Evolutionary conservation across 2,329 filamentous ascomycete genomes (phyloP).

Genomic region (Pseudocercospora cruenta): DNA sequence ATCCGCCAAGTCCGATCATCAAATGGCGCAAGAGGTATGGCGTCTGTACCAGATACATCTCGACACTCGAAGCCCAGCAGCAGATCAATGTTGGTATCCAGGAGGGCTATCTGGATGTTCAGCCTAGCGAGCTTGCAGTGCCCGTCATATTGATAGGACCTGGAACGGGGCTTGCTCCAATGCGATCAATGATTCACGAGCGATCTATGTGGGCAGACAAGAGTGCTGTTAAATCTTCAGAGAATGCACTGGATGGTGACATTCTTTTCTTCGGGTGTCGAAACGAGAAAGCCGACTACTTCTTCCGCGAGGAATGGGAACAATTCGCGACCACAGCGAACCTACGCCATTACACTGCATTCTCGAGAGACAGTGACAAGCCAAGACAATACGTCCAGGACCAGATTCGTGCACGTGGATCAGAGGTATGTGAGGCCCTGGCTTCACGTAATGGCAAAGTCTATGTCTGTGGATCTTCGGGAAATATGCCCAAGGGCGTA

Average conservation of each 20-base stretch:
- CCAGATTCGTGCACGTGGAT: conserved; percentile 56
- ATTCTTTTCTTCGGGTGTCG: conserved; percentile 85
- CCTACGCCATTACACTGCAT: conserved; percentile 65
- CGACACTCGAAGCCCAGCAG: conserved; percentile 62
- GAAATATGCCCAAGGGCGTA: conserved; percentile 72
- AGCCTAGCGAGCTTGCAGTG: conserved; percentile 49
- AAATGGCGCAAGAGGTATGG: conserved; percentile 88
- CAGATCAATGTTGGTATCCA: conserved; percentile 62
- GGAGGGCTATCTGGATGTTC: conserved; percentile 56
- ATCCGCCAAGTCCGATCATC: conserved; percentile 66
- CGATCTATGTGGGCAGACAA: conserved; percentile 52
- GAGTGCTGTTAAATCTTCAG: background rate
- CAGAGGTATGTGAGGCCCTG: conserved; percentile 57
- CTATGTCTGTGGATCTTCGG: conserved; percentile 65
- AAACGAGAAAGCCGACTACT: conserved; percentile 74
- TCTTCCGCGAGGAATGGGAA: conserved; percentile 78
- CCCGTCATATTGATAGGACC: conserved; percentile 80
- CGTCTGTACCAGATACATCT: conserved; percentile 86
- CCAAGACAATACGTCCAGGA: conserved; percentile 72
- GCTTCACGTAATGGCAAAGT: conserved; percentile 57
- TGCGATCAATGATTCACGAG: conserved; percentile 79
- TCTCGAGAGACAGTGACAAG: conserved; percentile 68
- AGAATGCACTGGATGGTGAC: conserved; percentile 35
- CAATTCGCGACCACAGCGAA: conserved; percentile 45
- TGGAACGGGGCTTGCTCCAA: conserved; percentile 84